These are phyloP conservation scores for Rhynchosporium secalis DNA, from an alignment of 2,329 filamentous ascomycete genomes.

Conservation along the genomic window DNA sequence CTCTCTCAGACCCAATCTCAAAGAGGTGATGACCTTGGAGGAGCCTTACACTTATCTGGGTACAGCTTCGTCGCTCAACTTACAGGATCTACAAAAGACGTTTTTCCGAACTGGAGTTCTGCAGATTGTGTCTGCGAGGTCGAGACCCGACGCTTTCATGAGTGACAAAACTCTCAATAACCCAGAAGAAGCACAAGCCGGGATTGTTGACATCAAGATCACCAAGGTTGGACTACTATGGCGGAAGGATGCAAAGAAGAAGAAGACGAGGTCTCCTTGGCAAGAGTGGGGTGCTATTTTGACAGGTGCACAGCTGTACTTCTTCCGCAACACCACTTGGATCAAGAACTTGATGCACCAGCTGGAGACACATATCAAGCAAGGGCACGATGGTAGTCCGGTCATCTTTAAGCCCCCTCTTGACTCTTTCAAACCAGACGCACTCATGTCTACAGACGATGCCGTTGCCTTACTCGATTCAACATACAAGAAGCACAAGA, in stretches of 20 bases:
- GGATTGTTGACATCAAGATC: slow-evolving; percentile 95
- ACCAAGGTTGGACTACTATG: slow-evolving; percentile 94
- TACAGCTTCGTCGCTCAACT: slow-evolving; percentile 71
- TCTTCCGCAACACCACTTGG: slow-evolving; percentile 93
- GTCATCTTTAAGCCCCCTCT: slow-evolving; percentile 89
- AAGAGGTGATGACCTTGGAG: slow-evolving; percentile 88
- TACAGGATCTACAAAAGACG: slow-evolving; percentile 78
- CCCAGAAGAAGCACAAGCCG: slow-evolving; percentile 81
- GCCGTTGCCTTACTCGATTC: slow-evolving; percentile 85
- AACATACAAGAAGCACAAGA: slow-evolving; percentile 91
- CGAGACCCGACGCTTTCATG: slow-evolving; percentile 93
- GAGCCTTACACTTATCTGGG: slow-evolving; percentile 90
- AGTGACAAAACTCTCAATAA: slow-evolving; percentile 81
- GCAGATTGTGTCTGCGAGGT: slow-evolving; percentile 92
- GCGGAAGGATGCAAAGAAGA: slow-evolving; percentile 92
- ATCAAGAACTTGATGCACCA: slow-evolving; percentile 89
- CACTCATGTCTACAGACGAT: slow-evolving; percentile 88
- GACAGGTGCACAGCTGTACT: slow-evolving; percentile 94
- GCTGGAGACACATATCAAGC: slow-evolving; percentile 77
- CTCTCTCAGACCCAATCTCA: slow-evolving; percentile 77
- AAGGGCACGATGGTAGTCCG: slow-evolving; percentile 71
- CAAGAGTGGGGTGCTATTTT: slow-evolving; percentile 98
- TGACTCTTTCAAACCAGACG: slow-evolving; percentile 90
- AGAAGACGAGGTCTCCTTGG: slow-evolving; percentile 93
- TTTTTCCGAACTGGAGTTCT: slow-evolving; percentile 91